phyloP scores from a whole-genome alignment of 176 grass and related monocot species.

The Canna indica region DNA sequence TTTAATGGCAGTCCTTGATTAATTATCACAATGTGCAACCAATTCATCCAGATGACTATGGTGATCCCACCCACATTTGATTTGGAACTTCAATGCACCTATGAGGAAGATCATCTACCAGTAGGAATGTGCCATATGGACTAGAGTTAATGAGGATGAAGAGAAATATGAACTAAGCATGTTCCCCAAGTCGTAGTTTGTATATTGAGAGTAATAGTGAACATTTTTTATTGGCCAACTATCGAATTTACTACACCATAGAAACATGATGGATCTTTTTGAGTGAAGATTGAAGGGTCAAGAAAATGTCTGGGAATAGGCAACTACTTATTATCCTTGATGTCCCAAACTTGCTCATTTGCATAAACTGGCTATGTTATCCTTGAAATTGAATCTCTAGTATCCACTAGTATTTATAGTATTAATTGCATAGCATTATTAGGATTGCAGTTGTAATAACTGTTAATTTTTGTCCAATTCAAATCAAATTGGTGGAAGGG shows the following conservation, averaged over 20 bases:
- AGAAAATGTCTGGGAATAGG: background rate
- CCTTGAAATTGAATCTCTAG: background rate
- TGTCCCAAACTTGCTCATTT: too few relatives aligned
- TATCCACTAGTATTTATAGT: background rate
- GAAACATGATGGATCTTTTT: too few relatives aligned
- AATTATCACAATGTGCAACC: too few relatives aligned
- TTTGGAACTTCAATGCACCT: conserved; percentile 68
- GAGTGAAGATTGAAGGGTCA: background rate
- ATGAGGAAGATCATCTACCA: conserved; percentile 68
- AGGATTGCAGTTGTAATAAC: background rate
- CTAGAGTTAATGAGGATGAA: conserved; percentile 56
- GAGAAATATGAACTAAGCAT: conserved; percentile 33
- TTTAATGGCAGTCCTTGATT: too few relatives aligned
- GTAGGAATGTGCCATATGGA: conserved; percentile 53
- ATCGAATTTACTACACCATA: conserved; percentile 22
- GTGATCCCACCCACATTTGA: conserved; percentile 63
- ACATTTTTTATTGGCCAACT: background rate
- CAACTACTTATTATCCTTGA: background rate
- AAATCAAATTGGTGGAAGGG: background rate
- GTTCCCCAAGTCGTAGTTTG: conserved; percentile 3
- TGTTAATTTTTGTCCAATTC: background rate
- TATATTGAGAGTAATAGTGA: conserved; percentile 5
- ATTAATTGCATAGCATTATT: background rate
- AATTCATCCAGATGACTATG: conserved; percentile 82
- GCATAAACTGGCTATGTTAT: too few relatives aligned